Conservation (phyloP, 164 flowering plant species). For the Piper longum region DNA sequence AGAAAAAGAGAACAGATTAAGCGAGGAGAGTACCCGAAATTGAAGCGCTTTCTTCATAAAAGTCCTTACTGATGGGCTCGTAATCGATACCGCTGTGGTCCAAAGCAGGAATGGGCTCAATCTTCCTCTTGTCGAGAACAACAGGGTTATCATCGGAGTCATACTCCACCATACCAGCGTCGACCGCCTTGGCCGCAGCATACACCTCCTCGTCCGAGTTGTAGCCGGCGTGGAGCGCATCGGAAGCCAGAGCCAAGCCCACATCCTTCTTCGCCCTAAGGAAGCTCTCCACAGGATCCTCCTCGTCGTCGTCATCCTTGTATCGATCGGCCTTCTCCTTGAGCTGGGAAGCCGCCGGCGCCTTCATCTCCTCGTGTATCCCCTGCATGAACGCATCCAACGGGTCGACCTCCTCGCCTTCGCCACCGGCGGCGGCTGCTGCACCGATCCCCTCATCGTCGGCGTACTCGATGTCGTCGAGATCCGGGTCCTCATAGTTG, state of each 20-base stretch:
- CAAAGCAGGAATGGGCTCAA: slow-evolving; percentile 81
- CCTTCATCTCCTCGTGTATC: slow-evolving; percentile 76
- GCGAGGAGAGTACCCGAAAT: slow-evolving; percentile 48
- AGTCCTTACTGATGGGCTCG: slow-evolving; percentile 78
- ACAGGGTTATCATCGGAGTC: slow-evolving; percentile 91
- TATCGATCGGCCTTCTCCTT: slow-evolving; percentile 56
- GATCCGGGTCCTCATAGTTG: slow-evolving; percentile 55
- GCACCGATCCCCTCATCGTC: slow-evolving; percentile 23
- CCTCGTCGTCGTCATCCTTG: slow-evolving; percentile 60
- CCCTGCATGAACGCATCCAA: slow-evolving; percentile 97
- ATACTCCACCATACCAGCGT: slow-evolving; percentile 86
- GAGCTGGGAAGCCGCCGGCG: slow-evolving; percentile 26
- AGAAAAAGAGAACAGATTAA: too few species aligned
- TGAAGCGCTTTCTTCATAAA: slow-evolving; percentile 70
- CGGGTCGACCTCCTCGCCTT: slow-evolving; percentile 65
- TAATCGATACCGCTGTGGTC: slow-evolving; percentile 81
- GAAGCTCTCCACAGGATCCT: slow-evolving; percentile 88
- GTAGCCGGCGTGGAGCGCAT: slow-evolving; percentile 83
- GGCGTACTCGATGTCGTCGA: slow-evolving; percentile 78
- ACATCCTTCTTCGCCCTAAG: slow-evolving; percentile 84
- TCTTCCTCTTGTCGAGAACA: slow-evolving; percentile 68
- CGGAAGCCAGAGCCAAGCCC: slow-evolving; percentile 79
- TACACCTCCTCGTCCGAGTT: slow-evolving; percentile 97
- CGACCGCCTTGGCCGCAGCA: slow-evolving; percentile 96
- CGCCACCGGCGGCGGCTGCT: slow-evolving; percentile 21